phyloP scores from a whole-genome alignment of 202 grass and related monocot genomes.

The Eragrostis tef region DNA sequence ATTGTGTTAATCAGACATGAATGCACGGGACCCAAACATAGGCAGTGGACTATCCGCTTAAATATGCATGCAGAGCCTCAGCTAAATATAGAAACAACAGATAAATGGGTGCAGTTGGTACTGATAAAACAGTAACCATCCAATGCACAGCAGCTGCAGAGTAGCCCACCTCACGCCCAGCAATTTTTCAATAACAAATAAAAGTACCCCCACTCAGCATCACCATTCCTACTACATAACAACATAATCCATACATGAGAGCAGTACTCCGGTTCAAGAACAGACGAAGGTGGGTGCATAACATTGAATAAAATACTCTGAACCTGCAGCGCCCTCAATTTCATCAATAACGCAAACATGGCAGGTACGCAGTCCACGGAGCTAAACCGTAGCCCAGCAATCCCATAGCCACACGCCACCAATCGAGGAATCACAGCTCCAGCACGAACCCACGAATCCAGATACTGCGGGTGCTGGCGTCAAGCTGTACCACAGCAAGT shows the following conservation, averaged over 20 bases:
- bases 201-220: background rate
- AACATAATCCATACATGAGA: background rate
- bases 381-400: background rate
- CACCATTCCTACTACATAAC: background rate
- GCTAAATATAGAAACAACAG: conserved; percentile 14
- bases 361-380: background rate
- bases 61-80: background rate
- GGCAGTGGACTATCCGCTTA: background rate
- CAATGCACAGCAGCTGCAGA: background rate
- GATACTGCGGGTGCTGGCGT: background rate
- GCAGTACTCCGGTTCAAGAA: no score
- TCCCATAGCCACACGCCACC: background rate
- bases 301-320: background rate
- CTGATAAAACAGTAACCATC: background rate
- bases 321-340: background rate
- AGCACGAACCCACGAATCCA: background rate
- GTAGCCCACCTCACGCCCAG: no score
- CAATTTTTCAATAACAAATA: background rate
- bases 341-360: background rate
- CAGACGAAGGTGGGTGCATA: background rate
- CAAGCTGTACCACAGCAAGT: background rate
- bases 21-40: background rate
- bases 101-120: background rate
- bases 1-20: background rate
- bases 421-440: background rate